These are phyloP conservation scores for Monosporascus sp. DNA, from an alignment of 2,329 filamentous ascomycete genomes.

Conservation along the genomic window DNA sequence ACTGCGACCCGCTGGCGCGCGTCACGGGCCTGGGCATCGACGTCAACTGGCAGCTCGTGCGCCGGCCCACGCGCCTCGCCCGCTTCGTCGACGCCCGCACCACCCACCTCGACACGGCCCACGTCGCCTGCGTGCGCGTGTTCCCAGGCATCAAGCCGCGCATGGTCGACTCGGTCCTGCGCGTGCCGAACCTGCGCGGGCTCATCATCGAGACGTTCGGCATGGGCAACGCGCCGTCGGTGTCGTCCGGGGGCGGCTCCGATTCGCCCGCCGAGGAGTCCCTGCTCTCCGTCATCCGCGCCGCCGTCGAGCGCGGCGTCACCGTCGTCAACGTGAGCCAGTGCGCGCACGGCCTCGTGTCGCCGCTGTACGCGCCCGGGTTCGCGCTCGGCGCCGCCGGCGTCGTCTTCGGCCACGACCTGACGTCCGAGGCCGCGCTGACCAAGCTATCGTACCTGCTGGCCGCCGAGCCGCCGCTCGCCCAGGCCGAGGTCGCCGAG, in stretches of 20 bases:
- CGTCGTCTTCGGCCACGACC: constrained; percentile 81
- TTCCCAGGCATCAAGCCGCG: constrained; percentile 92
- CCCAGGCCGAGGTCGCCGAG: constrained; percentile 58
- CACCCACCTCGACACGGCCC: constrained; percentile 73
- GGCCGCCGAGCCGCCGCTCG: constrained; percentile 54
- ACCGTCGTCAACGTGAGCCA: constrained; percentile 90
- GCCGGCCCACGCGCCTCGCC: constrained; percentile 67
- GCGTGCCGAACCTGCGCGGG: constrained; percentile 69
- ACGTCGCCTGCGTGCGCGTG: constrained; percentile 82
- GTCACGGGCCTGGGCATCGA: constrained; percentile 77
- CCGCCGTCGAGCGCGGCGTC: constrained; percentile 73
- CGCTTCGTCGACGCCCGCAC: constrained; percentile 60
- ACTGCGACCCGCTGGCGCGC: constrained; percentile 72
- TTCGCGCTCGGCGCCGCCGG: constrained; percentile 76
- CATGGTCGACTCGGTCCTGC: constrained; percentile 82
- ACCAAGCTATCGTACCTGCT: constrained; percentile 88
- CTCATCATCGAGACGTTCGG: constrained; percentile 89
- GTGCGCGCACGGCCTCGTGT: constrained; percentile 73
- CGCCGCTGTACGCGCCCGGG: constrained; percentile 70
- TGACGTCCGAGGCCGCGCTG: constrained; percentile 85
- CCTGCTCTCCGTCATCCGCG: constrained; percentile 70
- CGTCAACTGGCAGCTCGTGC: constrained; percentile 73
- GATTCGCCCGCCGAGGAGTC: constrained; percentile 26
- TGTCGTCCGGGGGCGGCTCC: constrained; percentile 59
- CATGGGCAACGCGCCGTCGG: constrained; percentile 84